phyloP scores from a whole-genome alignment of 1,139 yeast species.

The Kodamaea arcana region DNA sequence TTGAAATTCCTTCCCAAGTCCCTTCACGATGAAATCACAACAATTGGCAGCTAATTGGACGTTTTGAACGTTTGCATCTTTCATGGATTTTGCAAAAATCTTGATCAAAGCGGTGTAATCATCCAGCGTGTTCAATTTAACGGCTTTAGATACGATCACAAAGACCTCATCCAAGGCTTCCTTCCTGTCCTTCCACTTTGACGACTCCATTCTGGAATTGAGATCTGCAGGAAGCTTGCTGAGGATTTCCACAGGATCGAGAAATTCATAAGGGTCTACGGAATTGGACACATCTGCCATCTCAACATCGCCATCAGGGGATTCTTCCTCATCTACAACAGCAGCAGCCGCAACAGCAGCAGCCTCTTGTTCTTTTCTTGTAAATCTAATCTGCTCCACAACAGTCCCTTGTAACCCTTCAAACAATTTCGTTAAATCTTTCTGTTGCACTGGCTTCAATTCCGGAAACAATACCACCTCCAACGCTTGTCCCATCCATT shows the following conservation, averaged over 20 bases:
- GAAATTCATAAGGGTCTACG: slow-evolving; percentile 33
- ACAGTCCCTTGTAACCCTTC: slow-evolving; percentile 42
- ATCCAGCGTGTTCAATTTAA: slow-evolving; percentile 27
- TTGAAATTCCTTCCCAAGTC: slow-evolving; percentile 54
- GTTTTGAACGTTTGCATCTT: slow-evolving; percentile 88
- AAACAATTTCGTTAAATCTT: slow-evolving; percentile 71
- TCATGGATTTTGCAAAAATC: slow-evolving; percentile 66
- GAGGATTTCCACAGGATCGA: slow-evolving; percentile 55
- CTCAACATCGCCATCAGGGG: slow-evolving; percentile 32
- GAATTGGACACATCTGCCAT: slow-evolving; percentile 31
- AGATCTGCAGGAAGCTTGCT: slow-evolving; percentile 65
- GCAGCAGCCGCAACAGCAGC: slow-evolving; percentile 16
- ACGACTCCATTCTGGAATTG: slow-evolving; percentile 48
- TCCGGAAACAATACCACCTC: slow-evolving; percentile 60
- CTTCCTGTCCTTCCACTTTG: slow-evolving; percentile 90
- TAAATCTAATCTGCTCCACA: slow-evolving; percentile 54
- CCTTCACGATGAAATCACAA: slow-evolving; percentile 59
- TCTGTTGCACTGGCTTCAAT: slow-evolving; percentile 88
- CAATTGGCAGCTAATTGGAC: slow-evolving; percentile 78
- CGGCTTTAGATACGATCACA: slow-evolving; percentile 50
- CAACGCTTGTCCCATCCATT: slow-evolving; percentile 71
- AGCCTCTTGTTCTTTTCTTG: slow-evolving; percentile 45
- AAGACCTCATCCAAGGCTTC: slow-evolving; percentile 74
- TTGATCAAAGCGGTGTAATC: slow-evolving; percentile 65
- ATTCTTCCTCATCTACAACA: slow-evolving; percentile 13